These are phyloP conservation scores for Fusarium chaquense DNA, from an alignment of 2,329 filamentous ascomycete genomes.

Conservation along the genomic window DNA sequence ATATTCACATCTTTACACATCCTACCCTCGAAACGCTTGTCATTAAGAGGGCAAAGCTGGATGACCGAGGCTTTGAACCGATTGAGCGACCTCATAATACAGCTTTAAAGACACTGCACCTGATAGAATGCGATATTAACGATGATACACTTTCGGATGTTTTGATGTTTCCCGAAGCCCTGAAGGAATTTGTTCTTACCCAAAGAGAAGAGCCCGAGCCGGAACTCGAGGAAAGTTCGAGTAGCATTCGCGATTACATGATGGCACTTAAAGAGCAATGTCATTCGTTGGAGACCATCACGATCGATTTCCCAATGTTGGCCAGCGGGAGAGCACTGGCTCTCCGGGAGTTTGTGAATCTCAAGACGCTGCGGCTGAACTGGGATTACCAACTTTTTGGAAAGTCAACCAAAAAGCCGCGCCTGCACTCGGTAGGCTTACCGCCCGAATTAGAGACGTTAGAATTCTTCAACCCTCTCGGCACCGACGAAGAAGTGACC, in stretches of 20 bases:
- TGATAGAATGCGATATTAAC: conserved; percentile 65
- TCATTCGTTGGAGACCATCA: conserved; percentile 59
- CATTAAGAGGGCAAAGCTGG: conserved; percentile 60
- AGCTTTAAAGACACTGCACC: conserved; percentile 56
- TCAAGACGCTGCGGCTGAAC: conserved; percentile 58
- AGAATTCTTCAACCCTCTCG: conserved; percentile 60
- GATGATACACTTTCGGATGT: conserved; percentile 55
- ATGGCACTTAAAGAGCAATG: conserved; percentile 56
- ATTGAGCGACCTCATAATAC: conserved; percentile 63
- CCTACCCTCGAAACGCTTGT: conserved; percentile 61
- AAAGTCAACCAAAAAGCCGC: conserved; percentile 57
- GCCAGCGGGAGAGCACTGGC: conserved; percentile 56
- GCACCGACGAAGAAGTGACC: conserved; percentile 60
- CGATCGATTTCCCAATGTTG: conserved; percentile 59
- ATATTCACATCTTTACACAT: conserved; percentile 65
- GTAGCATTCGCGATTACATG: conserved; percentile 61
- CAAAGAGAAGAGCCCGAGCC: conserved; percentile 56
- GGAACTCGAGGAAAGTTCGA: conserved; percentile 61
- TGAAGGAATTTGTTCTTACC: conserved; percentile 62
- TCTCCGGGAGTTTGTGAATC: conserved; percentile 57
- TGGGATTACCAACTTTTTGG: conserved; percentile 64
- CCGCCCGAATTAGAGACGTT: conserved; percentile 60
- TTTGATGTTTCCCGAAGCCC: conserved; percentile 57
- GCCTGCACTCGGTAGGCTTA: conserved; percentile 60
- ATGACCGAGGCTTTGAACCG: conserved; percentile 61